A percentile compares a stretch with the other conserved stretches of the same genome.
These are phyloP conservation scores for Heimioporus sp. DNA, from an alignment of 768 basidiomycete genomes.

Conservation along the genomic window DNA sequence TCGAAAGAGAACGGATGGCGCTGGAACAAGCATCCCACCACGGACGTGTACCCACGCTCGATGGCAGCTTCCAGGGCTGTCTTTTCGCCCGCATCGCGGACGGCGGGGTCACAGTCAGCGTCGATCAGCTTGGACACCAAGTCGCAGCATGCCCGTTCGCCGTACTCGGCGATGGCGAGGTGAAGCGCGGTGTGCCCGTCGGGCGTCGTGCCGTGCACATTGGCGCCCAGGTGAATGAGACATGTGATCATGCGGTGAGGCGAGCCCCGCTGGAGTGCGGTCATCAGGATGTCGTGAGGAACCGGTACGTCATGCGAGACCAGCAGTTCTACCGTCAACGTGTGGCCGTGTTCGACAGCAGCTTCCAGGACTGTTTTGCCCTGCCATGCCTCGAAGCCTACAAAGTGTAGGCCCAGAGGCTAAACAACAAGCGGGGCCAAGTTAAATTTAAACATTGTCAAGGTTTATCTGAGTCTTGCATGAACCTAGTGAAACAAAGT, in stretches of 20 bases:
- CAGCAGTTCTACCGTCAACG: no score
- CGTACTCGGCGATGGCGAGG: not conserved
- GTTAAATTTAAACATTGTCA: no score
- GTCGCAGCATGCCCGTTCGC: not conserved
- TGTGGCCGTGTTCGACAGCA: no score
- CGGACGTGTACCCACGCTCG: not conserved
- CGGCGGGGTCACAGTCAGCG: not conserved
- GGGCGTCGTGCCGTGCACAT: not conserved
- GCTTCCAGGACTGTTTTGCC: no score
- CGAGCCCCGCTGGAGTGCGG: not conserved
- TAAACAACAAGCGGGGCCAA: no score
- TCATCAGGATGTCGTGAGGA: not conserved
- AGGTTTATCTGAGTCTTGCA: no score
- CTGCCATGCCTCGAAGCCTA: no score
- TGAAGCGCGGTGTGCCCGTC: not conserved
- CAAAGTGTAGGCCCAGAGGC: no score
- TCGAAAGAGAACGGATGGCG: no score
- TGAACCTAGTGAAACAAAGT: no score
- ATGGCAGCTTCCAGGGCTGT: not conserved
- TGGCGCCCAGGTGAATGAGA: not conserved
- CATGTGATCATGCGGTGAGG: not conserved
- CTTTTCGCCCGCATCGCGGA: not conserved
- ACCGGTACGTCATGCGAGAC: no score
- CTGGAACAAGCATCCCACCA: not conserved
- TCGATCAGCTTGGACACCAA: not conserved